Base-by-base conservation (phyloP, 805 yeast species). In the Ogataea trehaloabstinens region DNA sequence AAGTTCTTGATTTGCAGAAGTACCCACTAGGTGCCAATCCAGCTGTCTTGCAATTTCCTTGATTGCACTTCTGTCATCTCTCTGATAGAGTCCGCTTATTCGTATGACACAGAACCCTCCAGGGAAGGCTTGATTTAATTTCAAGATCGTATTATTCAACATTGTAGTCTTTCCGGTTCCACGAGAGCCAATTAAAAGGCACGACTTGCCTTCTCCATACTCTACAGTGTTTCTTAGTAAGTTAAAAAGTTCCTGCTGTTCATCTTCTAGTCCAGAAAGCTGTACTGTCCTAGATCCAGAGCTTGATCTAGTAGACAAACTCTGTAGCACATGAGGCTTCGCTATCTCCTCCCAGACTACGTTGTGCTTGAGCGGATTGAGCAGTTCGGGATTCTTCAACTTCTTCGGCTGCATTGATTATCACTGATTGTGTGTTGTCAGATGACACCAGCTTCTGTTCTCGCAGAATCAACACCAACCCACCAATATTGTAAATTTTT, bases 41-140 rank as follows among this genome's bases (percentile, higher is more conserved):
- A 91, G 63, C 59, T 90, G 97, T 31, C 82, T 68, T 0, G 96
- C 95, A 41, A 93, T 84, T 48, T 87, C 90, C 36, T 90, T 73
- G 11, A 93, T 74, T 0, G 98, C 98, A 35, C 74, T 64, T 33
- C 71, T 74, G 54, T 91, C 98, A 48, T 83, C 88, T 4, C 71
- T 56, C 55, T 87, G 96, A 3, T 81, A 71, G 11, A 72, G 61
- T 0, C 96, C 96, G 42, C 82, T 79, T 20, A 91, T 64, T 17
- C 72, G 59, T 8, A 93, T 75, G 0, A 75, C 67, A 13, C 90
- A 67, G 53, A 79, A 87, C 35, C 78, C 76, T 24, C 76, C 68
- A 4, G 57, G 53, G 51, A 71, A 73, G 22, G 63, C 59, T 12
- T 45, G 25, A 4, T 61, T 47, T 20, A 88, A 58, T 11, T 67